Percentiles rank a stretch among this genome's conserved stretches.
These are phyloP conservation scores for Candida tammaniensis DNA, from an alignment of 805 yeast genomes.

Conservation along the genomic window DNA sequence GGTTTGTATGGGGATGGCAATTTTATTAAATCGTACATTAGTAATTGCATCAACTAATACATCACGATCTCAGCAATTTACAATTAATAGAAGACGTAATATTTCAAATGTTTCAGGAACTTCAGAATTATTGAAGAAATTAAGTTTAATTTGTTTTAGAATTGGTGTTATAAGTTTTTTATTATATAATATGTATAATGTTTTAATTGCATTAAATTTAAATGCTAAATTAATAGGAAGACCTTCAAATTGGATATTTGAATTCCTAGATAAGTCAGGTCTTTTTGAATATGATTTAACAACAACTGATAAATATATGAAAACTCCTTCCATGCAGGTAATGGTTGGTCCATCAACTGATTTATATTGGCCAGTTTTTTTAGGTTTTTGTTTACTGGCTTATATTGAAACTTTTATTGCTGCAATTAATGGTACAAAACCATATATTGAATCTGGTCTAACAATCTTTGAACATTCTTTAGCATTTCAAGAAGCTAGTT, in stretches of 20 bases:
- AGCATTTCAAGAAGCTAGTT: constrained; percentile 70
- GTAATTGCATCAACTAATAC: constrained; percentile 36
- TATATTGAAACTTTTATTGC: constrained; percentile 65
- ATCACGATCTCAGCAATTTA: constrained; percentile 19
- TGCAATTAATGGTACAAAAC: constrained; percentile 51
- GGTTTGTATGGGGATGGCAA: constrained; percentile 35
- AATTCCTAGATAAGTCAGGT: constrained; percentile 12
- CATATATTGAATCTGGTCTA: constrained; percentile 63
- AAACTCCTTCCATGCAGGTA: constrained; percentile 24
- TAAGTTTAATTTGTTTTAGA: constrained; percentile 26
- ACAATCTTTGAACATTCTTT: constrained; percentile 74
- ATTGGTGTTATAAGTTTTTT: constrained; percentile 25
- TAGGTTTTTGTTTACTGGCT: constrained; percentile 57
- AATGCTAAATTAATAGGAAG: constrained; percentile 14
- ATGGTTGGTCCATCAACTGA: constrained; percentile 49
- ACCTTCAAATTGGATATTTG: constrained; percentile 12
- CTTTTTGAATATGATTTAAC: constrained; percentile 25
- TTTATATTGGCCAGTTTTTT: constrained; percentile 56
- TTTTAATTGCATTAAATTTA: constrained; percentile 32
- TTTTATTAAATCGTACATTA: constrained; percentile 35
- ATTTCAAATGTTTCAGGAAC: constrained; percentile 6
- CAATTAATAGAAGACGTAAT: constrained; percentile 15
- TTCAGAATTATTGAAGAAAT: constrained; percentile 17
- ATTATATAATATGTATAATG: constrained; percentile 20
- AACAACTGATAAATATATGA: constrained; percentile 25